These are phyloP conservation scores for Lodderomyces pseudojiufengensis DNA, from an alignment of 1,139 yeast genomes.

Conservation along the genomic window DNA sequence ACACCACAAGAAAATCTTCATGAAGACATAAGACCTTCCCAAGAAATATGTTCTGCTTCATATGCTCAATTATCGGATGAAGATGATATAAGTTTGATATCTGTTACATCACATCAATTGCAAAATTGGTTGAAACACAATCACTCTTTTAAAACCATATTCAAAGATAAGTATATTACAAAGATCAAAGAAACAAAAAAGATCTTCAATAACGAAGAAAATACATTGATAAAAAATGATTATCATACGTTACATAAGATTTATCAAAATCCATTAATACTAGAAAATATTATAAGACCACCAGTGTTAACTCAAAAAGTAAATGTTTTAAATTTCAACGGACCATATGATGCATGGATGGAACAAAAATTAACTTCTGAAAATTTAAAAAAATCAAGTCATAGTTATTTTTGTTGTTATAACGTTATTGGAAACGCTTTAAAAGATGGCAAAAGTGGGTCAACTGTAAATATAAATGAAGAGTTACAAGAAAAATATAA, in stretches of 20 bases:
- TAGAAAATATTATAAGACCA: constrained; percentile 23
- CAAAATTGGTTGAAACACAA: constrained; percentile 25
- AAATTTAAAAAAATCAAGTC: constrained; percentile 12
- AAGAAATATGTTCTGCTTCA: constrained; percentile 37
- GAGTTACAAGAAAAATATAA: constrained; percentile 13
- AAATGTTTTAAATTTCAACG: constrained; percentile 17
- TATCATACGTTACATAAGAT: background rate
- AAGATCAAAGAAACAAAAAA: constrained; percentile 4
- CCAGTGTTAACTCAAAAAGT: constrained; percentile 17
- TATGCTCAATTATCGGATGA: constrained; percentile 34
- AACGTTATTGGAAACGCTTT: constrained; percentile 28
- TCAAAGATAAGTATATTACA: constrained; percentile 17
- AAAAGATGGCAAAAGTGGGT: constrained; percentile 16
- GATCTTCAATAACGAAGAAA: too few species aligned
- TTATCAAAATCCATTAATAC: constrained; percentile 18
- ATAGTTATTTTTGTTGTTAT: constrained; percentile 33
- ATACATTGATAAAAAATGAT: too few species aligned
- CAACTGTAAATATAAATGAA: constrained; percentile 14
- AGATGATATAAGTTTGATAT: constrained; percentile 25
- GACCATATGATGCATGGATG: constrained; percentile 28
- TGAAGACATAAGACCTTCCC: constrained; percentile 19
- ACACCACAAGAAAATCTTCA: constrained; percentile 27
- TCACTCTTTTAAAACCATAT: constrained; percentile 13
- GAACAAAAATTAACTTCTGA: constrained; percentile 7
- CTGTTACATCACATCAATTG: constrained; percentile 34